Evolutionary conservation across 805 yeast species (phyloP).

Genomic region (Kazachstania bromeliacearum): DNA sequence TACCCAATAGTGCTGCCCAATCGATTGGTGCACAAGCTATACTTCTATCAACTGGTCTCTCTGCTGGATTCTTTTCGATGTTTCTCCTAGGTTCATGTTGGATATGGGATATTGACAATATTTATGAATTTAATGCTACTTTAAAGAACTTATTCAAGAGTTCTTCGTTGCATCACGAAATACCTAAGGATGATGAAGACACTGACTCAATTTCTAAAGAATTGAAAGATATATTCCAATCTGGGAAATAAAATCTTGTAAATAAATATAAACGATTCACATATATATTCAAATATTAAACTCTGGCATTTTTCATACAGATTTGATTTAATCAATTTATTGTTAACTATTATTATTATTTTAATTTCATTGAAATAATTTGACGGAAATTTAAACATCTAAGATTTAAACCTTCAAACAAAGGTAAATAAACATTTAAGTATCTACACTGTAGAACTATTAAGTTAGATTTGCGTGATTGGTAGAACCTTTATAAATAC

Average conservation of each 20-base stretch:
- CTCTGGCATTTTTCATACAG: no score
- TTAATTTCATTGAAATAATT: no score
- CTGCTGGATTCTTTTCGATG: constrained; percentile 67
- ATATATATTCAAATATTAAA: no score
- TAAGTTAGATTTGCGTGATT: no score
- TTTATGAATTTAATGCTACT: constrained; percentile 44
- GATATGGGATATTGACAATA: constrained; percentile 61
- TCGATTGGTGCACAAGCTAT: constrained; percentile 71
- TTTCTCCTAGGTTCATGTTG: constrained; percentile 66
- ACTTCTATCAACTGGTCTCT: constrained; percentile 66
- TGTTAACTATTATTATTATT: no score
- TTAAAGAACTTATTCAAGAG: constrained; percentile 2
- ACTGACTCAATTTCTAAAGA: background rate
- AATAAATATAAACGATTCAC: background rate
- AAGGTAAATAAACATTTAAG: no score
- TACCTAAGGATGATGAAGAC: background rate
- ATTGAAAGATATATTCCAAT: background rate
- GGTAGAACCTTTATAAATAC: no score
- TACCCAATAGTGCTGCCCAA: background rate
- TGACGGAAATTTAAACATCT: no score
- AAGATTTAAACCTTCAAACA: no score
- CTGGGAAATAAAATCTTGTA: background rate
- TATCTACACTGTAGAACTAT: no score
- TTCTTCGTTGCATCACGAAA: no score
- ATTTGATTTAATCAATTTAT: no score